Evolutionary conservation across 1,284 basidiomycete species (phyloP).

Genomic region (Anthracocystis setariae): DNA sequence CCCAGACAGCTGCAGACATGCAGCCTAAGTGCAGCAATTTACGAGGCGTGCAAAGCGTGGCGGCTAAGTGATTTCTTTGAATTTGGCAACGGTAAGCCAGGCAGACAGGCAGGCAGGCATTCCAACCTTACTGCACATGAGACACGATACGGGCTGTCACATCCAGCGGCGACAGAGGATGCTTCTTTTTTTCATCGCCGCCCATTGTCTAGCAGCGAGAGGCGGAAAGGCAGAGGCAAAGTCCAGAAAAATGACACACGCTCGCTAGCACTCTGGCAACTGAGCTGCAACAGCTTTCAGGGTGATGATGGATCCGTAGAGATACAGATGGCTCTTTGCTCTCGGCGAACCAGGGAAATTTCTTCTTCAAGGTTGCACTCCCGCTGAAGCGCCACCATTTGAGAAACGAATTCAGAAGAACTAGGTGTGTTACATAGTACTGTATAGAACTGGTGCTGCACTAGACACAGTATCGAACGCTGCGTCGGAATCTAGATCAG

Average conservation of each 20-base stretch:
- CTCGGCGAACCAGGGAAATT: background rate
- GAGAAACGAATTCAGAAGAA: background rate
- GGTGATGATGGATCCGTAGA: conserved; percentile 12
- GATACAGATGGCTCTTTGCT: background rate
- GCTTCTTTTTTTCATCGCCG: background rate
- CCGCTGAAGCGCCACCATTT: conserved; percentile 1
- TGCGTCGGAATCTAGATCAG: conserved; percentile 1
- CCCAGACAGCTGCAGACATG: conserved; percentile 6
- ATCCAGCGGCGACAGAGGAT: background rate
- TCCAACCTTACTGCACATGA: background rate
- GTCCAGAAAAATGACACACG: background rate
- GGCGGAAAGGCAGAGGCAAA: background rate
- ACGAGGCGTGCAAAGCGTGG: background rate
- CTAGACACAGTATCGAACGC: background rate
- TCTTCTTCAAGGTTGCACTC: background rate
- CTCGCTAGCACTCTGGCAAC: background rate
- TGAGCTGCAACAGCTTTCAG: conserved; percentile 3
- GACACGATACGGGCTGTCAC: background rate
- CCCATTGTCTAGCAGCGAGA: background rate
- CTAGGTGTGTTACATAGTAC: too few relatives aligned
- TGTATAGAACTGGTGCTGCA: too few relatives aligned
- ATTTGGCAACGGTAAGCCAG: too few relatives aligned
- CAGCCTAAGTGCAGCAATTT: background rate
- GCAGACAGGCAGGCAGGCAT: too few relatives aligned
- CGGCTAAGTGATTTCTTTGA: background rate